A percentile compares a stretch with the other conserved stretches of the same genome.
Conservation (phyloP, 257 asterid genomes). For the Solanum boliviense region DNA sequence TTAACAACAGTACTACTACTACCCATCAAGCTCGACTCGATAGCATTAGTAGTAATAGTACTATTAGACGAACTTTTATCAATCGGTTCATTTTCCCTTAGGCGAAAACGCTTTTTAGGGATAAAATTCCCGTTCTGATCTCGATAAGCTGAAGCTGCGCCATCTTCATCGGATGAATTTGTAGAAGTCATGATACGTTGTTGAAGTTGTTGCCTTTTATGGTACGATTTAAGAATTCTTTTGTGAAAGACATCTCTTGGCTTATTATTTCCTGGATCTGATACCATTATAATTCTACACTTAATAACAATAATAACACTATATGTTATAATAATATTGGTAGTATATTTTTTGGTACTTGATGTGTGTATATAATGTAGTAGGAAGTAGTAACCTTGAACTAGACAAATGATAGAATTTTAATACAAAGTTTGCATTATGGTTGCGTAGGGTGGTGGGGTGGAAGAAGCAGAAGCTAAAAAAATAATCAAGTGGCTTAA, state of each 20-base stretch:
- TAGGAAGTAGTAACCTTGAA: not conserved
- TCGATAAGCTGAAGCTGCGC: not conserved
- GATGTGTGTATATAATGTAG: not conserved
- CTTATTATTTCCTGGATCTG: not conserved
- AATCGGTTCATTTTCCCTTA: not conserved
- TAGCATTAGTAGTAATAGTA: not conserved
- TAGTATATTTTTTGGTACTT: not conserved
- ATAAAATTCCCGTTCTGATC: accelerated
- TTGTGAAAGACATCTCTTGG: not conserved
- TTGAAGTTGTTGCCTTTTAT: not conserved
- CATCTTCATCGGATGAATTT: not conserved
- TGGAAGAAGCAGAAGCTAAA: not conserved
- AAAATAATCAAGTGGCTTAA: not conserved
- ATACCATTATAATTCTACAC: not conserved
- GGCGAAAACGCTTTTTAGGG: not conserved
- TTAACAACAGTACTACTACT: not conserved
- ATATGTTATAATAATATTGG: not conserved
- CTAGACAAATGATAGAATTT: not conserved
- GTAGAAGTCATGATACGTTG: not conserved
- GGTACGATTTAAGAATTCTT: not conserved
- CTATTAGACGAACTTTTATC: not conserved
- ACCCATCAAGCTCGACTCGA: not conserved
- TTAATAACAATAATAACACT: not conserved
- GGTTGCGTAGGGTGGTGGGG: not conserved
- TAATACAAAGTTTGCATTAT: not conserved